A percentile compares a stretch with the other conserved stretches of the same genome.
These are phyloP conservation scores for Gracilaria gracilis DNA, from an alignment of 23 red algal genomes.

Conservation along the genomic window DNA sequence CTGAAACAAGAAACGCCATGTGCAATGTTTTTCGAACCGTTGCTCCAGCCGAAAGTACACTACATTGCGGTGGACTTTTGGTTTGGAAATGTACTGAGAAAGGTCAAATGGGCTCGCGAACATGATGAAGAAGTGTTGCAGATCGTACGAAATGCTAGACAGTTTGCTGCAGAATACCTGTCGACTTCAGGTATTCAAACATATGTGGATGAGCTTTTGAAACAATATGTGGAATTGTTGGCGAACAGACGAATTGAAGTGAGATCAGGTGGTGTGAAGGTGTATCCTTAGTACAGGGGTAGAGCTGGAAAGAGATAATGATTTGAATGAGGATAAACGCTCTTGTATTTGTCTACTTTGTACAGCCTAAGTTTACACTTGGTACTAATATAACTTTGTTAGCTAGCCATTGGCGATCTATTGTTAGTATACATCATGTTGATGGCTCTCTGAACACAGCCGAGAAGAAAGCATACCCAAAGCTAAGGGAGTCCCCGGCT, in stretches of 20 bases:
- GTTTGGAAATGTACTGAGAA: slow-evolving; percentile 30
- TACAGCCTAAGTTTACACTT: no score
- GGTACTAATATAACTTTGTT: background rate
- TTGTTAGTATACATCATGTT: background rate
- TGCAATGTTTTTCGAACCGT: slow-evolving; percentile 77
- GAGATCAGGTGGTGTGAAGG: slow-evolving; percentile 8
- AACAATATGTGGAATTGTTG: slow-evolving; percentile 34
- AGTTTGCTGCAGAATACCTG: slow-evolving; percentile 59
- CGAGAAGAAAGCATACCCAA: background rate
- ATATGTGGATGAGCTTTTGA: slow-evolving; percentile 63
- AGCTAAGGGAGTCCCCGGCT: background rate
- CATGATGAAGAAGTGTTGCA: slow-evolving; percentile 49
- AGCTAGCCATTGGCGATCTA: background rate
- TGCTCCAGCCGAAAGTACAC: slow-evolving; percentile 49
- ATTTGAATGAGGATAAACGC: background rate
- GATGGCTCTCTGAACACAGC: background rate
- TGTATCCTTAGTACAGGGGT: slow-evolving; percentile 43
- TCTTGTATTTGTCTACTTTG: background rate
- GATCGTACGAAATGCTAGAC: slow-evolving; percentile 43
- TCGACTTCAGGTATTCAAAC: slow-evolving; percentile 44
- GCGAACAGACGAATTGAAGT: slow-evolving; percentile 31
- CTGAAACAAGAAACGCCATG: slow-evolving; percentile 72
- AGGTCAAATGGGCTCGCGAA: slow-evolving; percentile 41
- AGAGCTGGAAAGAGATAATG: no score
- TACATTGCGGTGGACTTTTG: slow-evolving; percentile 60